Percentiles rank a stretch among this genome's conserved stretches.
These are phyloP conservation scores for Pseudocercospora musae DNA, from an alignment of 2,329 filamentous ascomycete species.

Conservation along the genomic window DNA sequence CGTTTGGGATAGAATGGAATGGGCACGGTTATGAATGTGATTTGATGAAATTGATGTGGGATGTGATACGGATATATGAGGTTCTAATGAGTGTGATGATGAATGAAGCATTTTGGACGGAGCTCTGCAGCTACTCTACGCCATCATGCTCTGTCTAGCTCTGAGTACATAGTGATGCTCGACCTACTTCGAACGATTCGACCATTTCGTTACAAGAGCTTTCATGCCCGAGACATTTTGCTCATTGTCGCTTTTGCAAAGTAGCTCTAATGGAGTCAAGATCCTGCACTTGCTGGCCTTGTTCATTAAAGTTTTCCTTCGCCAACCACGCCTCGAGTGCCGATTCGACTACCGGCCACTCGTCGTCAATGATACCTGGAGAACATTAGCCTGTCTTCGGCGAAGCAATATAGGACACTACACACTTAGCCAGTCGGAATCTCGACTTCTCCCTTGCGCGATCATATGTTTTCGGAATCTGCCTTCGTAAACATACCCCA, in stretches of 20 bases:
- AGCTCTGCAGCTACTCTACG: not conserved
- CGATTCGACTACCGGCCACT: conserved; percentile 52
- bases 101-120: conserved; percentile 7
- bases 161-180: too few species aligned
- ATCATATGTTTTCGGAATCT: conserved; percentile 61
- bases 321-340: conserved; percentile 56
- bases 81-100: not conserved
- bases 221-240: not conserved
- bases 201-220: too few species aligned
- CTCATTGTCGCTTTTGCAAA: not conserved
- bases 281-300: conserved; percentile 51
- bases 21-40: not conserved
- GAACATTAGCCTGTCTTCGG: not conserved
- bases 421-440: conserved; percentile 58
- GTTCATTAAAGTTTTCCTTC: conserved; percentile 53
- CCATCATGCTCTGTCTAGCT: not conserved
- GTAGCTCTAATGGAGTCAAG: conserved; percentile 39
- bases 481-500: conserved; percentile 61
- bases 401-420: not conserved
- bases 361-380: conserved; percentile 50
- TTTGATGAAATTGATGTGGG: not conserved
- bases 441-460: conserved; percentile 54
- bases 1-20: not conserved
- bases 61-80: not conserved
- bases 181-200: too few species aligned